Conservation (phyloP, 371 early-diverging fungal genomes). For the Umbelopsis sp. region DNA sequence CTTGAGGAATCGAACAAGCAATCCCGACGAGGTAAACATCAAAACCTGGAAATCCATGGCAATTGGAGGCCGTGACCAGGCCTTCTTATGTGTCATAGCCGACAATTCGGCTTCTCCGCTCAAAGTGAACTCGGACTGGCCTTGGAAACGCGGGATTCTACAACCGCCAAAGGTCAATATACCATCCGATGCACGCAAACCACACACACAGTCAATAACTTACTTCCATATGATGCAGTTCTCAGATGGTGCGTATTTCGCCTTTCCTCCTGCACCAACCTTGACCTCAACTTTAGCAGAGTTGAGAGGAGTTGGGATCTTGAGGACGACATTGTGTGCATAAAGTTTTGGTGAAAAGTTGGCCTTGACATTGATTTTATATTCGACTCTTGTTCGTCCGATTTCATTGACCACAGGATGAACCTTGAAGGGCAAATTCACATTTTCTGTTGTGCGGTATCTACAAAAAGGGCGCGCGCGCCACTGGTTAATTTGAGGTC, state of each 20-base stretch:
- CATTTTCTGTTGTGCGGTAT: constrained; percentile 87
- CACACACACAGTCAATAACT: constrained; percentile 25
- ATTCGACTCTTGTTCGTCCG: constrained; percentile 78
- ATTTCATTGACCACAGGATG: constrained; percentile 85
- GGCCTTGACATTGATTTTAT: constrained; percentile 76
- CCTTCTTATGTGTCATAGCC: constrained; percentile 75
- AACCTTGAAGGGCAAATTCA: constrained; percentile 84
- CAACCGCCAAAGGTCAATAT: not conserved
- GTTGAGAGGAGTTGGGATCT: constrained; percentile 85
- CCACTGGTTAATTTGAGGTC: not conserved
- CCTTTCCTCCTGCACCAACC: constrained; percentile 76
- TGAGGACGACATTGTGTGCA: constrained; percentile 81
- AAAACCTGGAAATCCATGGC: constrained; percentile 88
- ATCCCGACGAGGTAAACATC: constrained; percentile 89
- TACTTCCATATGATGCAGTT: constrained; percentile 92
- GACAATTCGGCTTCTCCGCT: constrained; percentile 77
- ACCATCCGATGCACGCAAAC: not conserved
- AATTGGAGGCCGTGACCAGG: constrained; percentile 91
- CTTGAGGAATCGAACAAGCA: constrained; percentile 88
- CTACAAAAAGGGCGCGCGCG: constrained; percentile 31
- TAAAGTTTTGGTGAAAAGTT: constrained; percentile 78
- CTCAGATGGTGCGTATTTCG: constrained; percentile 85
- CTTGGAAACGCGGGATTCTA: constrained; percentile 85
- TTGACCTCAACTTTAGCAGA: constrained; percentile 73
- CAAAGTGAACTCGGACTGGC: constrained; percentile 76